These are phyloP conservation scores for Melanogaster broomeanus DNA, from an alignment of 768 basidiomycete species.

Conservation along the genomic window DNA sequence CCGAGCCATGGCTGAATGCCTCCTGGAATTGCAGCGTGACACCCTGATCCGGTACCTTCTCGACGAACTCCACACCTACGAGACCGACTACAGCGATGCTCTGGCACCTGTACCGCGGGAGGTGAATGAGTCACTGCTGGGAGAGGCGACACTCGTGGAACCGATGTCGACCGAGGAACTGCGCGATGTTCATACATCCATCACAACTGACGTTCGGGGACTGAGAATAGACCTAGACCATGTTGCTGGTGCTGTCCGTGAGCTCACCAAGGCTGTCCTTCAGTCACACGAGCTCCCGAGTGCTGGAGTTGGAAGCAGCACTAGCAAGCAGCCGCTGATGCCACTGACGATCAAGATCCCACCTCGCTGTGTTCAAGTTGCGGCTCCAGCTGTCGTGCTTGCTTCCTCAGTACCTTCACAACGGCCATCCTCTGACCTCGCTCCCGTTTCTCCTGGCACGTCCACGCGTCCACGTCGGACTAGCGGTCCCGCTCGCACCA, in stretches of 20 bases:
- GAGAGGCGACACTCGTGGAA: neutral
- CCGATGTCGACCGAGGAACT: neutral
- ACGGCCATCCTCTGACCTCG: neutral
- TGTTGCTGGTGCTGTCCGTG: neutral
- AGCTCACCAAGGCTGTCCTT: neutral
- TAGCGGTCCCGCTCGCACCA: too few species aligned
- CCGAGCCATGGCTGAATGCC: neutral
- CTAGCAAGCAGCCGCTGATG: neutral
- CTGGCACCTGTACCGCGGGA: neutral
- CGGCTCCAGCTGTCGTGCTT: neutral
- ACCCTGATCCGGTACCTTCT: slow-evolving; percentile 24
- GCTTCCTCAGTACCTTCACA: neutral
- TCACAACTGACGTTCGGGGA: neutral
- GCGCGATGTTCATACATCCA: neutral
- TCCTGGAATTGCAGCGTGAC: neutral
- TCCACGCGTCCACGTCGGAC: neutral
- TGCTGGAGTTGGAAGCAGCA: too few species aligned
- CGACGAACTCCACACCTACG: slow-evolving; percentile 27
- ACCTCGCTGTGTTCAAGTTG: neutral
- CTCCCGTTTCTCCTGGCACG: too few species aligned
- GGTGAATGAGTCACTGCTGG: neutral
- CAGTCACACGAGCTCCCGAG: too few species aligned
- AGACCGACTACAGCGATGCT: slow-evolving; percentile 23
- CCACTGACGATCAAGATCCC: neutral
- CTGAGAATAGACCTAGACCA: neutral